Base-by-base conservation (phyloP, 1,139 yeast species). In the Candida glucosophila region DNA sequence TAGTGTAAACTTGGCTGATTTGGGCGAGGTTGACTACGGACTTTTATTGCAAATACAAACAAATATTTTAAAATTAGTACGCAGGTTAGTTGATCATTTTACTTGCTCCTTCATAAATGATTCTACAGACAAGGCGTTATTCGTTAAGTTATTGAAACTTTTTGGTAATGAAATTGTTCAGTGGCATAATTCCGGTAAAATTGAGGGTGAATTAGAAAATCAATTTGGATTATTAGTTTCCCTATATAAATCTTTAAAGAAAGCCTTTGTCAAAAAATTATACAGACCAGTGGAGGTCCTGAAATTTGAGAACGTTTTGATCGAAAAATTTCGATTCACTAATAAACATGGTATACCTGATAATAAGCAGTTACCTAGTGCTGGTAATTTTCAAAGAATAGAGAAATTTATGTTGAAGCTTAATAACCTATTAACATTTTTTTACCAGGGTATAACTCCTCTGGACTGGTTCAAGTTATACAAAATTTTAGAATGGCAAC, bases 381-480 rank as follows among this genome's bases (percentile, higher is more conserved):
- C 58, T 40, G 59, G 55, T 37, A 69, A 67, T 31, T 44, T 59
- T 6, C 45, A 47, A 14, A 60, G 61, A 32, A 54, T 78, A 43
- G 77, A 74, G 38, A 54, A 64, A 37, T 72, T 81, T 48, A 59
- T 85, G 17, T 71, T 69, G 33, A 69, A 69, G 27, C 52, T 88
- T 34, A 90, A 90, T 49, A 58, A 64, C 19, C 57, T 83, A 6
- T 67, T 81, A 21, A 62, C 73, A 1, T 69, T 71, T 4, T 65
- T 79, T 23, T 76, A 80, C 43, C 61, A 59, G 17, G 68, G 76
- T 13, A 70, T 82, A 14, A 65, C 73, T 17, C 50, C 76, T 11
- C 73, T 70, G 33, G 95, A 88, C 44, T 90, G 97, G 96, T 63
- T 85, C 34, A 68, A 68, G 30, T 68, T 77, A 5, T 81, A 72